Base-by-base conservation (phyloP, 2,329 filamentous ascomycete genomes). In the Calycina herbarum region DNA sequence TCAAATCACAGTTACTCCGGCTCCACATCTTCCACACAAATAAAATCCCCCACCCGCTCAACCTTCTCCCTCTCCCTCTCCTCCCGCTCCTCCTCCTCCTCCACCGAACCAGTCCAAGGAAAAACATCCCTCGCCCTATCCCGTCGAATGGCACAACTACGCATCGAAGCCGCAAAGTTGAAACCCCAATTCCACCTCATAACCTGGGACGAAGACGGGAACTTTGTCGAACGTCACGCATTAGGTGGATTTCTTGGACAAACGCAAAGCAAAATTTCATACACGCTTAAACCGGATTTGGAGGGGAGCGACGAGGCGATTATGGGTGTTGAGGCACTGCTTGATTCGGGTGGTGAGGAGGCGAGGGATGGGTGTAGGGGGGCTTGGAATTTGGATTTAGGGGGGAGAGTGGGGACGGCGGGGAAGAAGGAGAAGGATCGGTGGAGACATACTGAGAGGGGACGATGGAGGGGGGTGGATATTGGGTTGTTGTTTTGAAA, bases 231-330 rank as follows among this genome's bases (percentile, higher is more conserved):
- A 35, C 80, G 81, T 1, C 85, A 84, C 61, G 81, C 81, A 3
- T 77, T 92, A 20, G 86, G 82, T 0, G 85, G 83, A 0, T 92
- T 85, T 73, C 75, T 92, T 6, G 90, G 90, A 17, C 80, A 81
- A 1, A 73, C 87, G 2, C 82, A 80, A 35, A 89, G 86, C 58
- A 77, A 75, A 35, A 87, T 93, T 62, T 73, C 77, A 20, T 93
- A 93, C 72, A 78, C 81, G 51, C 78, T 93, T 11, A 75, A 79
- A 17, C 82, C 89, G 0, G 73, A 74, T 60, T 82, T 86, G 0
- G 73, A 73, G 20, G 86, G 86, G 0, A 84, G 81, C 1, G 79
- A 79, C 1, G 85, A 88, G 66, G 83, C 85, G 35, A 76, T 89
- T 2, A 79, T 85, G 0, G 82, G 82, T 48, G 76, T 87, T 3